These are phyloP conservation scores for Aspergillus sp. DNA, from an alignment of 2,329 filamentous ascomycete genomes.

Conservation along the genomic window DNA sequence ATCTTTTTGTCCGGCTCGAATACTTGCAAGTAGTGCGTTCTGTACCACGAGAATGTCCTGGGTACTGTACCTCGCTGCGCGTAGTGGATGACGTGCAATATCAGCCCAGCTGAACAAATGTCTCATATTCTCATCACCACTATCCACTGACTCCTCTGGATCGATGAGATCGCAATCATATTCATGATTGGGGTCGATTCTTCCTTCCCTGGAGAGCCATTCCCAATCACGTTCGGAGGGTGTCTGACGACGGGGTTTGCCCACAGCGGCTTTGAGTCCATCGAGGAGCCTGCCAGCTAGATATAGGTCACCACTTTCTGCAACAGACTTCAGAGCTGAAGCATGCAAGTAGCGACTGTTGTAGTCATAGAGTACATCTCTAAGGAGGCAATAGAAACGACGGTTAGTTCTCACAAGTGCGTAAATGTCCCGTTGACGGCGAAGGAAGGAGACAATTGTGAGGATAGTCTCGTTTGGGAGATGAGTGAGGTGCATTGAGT, in stretches of 20 bases:
- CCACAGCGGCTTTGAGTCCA: not conserved
- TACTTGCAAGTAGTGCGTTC: not conserved
- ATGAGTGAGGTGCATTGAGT: not conserved
- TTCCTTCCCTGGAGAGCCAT: no score
- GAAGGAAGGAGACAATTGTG: not conserved
- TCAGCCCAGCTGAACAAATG: not conserved
- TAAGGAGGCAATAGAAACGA: not conserved
- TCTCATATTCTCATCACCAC: not conserved
- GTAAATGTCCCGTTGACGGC: not conserved
- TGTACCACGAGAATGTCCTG: not conserved
- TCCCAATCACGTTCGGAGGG: not conserved
- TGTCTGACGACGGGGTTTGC: not conserved
- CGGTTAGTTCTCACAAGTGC: not conserved
- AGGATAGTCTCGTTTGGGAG: not conserved
- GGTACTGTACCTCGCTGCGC: not conserved
- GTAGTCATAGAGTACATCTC: not conserved
- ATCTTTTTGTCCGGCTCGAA: not conserved
- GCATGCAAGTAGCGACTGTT: not conserved
- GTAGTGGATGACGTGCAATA: not conserved
- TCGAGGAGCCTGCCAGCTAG: not conserved
- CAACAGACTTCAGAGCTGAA: not conserved
- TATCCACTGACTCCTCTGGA: not conserved
- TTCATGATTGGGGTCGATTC: no score
- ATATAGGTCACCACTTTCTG: not conserved
- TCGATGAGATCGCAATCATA: no score